Base-by-base conservation (phyloP, 2,329 filamentous ascomycete genomes). In the Hymenoscyphus salicellus region DNA sequence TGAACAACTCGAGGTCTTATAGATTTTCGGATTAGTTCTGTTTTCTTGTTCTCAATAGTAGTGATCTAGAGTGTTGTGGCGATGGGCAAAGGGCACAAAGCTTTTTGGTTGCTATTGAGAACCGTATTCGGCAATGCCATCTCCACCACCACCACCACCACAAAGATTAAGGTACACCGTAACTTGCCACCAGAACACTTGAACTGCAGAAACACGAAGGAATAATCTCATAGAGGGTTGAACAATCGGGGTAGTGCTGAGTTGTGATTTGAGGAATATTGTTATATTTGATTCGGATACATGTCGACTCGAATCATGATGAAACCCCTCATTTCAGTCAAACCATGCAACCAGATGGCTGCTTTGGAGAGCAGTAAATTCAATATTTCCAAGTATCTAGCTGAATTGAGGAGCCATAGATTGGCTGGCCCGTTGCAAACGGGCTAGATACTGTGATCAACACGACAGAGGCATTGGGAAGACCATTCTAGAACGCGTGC, bases 91-190 rank as follows among this genome's bases (percentile, higher is more conserved):
- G 55, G 55, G 55, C 20, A 58, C 59, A 61, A 61, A 55, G 46
- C 32, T 17, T 7, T 63, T 52, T 49, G 61, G 61, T 52, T 63
- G 43, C 63, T 72, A 70, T 72, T 72, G 68, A 69, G 63, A 61
- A n/a, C 63, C 62, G n/a, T 62, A 69, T 58, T 55, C 38, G 32
- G 66, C 59, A 38, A 65, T 58, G 38, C 49, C 32, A 28, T 52
- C 38, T 61, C 41, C 7, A 60, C 28, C 43, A 63, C 33, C 7
- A 60, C 28, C 43, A 63, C 33, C 33, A 52, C 14, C 46, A 65
- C 58, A 68, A 66, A 66, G 61, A 62, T 23, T 14, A 36, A 36
- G 33, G 33, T 14, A 36, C 33, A 36, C 33, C 5, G 14, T 38
- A 17, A 38, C 11, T 38, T 38, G 36, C 36, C 14, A 38, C 14